A percentile compares a stretch with the other conserved stretches of the same genome.
Conservation (phyloP, 108 stramenopile species). For the Cyclostephanos tholiformis region DNA sequence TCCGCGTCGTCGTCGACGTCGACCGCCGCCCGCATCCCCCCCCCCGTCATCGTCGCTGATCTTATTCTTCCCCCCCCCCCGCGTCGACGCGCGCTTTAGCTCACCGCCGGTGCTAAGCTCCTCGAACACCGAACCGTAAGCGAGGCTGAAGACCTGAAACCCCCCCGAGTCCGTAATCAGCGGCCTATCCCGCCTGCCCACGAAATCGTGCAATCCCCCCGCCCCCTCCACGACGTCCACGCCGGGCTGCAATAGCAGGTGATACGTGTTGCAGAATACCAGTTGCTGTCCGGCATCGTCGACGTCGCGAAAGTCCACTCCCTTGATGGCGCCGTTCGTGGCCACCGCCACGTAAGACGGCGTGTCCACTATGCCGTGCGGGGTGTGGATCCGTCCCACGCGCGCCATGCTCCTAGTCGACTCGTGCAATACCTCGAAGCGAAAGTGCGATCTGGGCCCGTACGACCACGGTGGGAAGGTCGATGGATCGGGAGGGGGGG, state of each 20-base stretch:
- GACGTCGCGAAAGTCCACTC: conserved; percentile 80
- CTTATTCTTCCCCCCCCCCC: no score
- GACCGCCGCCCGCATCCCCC: conserved; percentile 12
- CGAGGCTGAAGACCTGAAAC: conserved; percentile 92
- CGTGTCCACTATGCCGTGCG: conserved; percentile 81
- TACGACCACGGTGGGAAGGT: conserved; percentile 86
- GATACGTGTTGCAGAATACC: conserved; percentile 94
- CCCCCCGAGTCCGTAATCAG: conserved; percentile 94
- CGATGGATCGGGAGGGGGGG: conserved; percentile 56
- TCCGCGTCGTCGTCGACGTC: not conserved
- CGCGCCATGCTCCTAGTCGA: conserved; percentile 80
- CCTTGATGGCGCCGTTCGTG: conserved; percentile 91
- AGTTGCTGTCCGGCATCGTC: conserved; percentile 78
- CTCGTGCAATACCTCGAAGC: conserved; percentile 83
- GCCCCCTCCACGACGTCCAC: conserved; percentile 78
- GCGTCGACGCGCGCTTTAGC: conserved; percentile 63
- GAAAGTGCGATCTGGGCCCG: conserved; percentile 72
- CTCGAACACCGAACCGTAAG: conserved; percentile 83
- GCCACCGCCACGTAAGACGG: conserved; percentile 94
- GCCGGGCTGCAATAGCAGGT: conserved; percentile 91
- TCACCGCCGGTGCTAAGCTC: conserved; percentile 78
- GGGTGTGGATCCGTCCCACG: conserved; percentile 78
- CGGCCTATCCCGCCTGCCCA: conserved; percentile 69
- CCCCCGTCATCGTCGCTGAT: not conserved
- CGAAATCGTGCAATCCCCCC: conserved; percentile 93